phyloP scores from a whole-genome alignment of 768 basidiomycete species.

The Strobilomyces echinocephalus region DNA sequence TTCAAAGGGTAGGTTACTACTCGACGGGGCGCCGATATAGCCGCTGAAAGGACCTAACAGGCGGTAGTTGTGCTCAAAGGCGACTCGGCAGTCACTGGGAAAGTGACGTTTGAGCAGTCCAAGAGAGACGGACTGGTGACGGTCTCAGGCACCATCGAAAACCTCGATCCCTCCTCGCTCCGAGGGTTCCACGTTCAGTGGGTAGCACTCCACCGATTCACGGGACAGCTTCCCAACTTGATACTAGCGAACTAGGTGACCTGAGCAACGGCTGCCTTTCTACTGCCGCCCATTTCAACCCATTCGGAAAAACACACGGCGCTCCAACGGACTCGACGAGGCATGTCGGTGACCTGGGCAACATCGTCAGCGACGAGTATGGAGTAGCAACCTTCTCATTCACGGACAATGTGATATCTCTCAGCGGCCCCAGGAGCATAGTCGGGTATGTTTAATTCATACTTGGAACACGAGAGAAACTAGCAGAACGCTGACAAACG shows the following conservation, averaged over 20 bases:
- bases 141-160: conserved; percentile 57
- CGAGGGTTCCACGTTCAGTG: conserved; percentile 84
- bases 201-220: conserved; percentile 22
- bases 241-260: conserved; percentile 47
- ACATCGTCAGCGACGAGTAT: conserved; percentile 55
- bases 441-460: conserved; percentile 49
- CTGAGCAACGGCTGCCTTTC: conserved; percentile 60
- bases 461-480: neutral
- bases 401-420: conserved; percentile 55
- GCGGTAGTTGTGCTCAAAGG: conserved; percentile 61
- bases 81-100: conserved; percentile 56
- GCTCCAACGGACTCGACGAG: conserved; percentile 49
- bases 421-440: conserved; percentile 64
- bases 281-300: conserved; percentile 77
- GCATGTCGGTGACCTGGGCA: conserved; percentile 77
- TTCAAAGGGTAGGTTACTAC: conserved; percentile 19
- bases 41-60: conserved; percentile 25
- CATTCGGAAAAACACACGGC: conserved; percentile 60
- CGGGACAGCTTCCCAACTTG: conserved; percentile 17
- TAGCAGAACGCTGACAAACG: conserved; percentile 1
- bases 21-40: neutral
- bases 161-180: conserved; percentile 51
- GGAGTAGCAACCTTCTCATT: conserved; percentile 59
- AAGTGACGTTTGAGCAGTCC: conserved; percentile 60
- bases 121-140: conserved; percentile 47